Evolutionary conservation across 352 stramenopile species (phyloP).

Genomic region (Phytophthora aleatoria): DNA sequence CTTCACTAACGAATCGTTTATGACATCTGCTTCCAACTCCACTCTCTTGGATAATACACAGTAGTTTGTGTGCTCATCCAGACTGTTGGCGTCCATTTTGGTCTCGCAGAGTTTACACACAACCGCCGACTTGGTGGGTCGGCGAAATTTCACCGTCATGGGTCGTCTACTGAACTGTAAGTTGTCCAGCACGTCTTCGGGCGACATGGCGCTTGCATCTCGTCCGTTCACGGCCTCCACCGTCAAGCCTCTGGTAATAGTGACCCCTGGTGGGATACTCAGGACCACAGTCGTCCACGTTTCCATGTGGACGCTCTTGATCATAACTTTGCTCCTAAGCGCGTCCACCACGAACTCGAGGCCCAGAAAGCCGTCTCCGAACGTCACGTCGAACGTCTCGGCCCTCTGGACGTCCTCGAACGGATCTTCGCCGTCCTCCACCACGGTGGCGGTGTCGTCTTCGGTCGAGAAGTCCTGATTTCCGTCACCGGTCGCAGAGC

Average conservation of each 20-base stretch:
- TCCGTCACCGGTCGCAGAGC: constrained; percentile 24
- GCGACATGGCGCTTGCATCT: constrained; percentile 34
- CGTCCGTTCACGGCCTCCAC: constrained; percentile 71
- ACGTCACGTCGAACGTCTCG: constrained; percentile 75
- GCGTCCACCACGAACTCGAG: constrained; percentile 76
- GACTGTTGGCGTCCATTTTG: constrained; percentile 59
- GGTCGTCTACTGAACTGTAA: constrained; percentile 67
- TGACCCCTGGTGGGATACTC: constrained; percentile 44
- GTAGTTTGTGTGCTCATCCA: constrained; percentile 82
- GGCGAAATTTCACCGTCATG: constrained; percentile 67
- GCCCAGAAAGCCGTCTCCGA: constrained; percentile 72
- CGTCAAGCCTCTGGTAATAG: constrained; percentile 54
- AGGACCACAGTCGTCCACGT: constrained; percentile 39
- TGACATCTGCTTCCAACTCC: constrained; percentile 77
- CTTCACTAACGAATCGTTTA: constrained; percentile 69
- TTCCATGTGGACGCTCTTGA: constrained; percentile 60
- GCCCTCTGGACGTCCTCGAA: constrained; percentile 30
- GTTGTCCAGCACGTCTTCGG: constrained; percentile 66
- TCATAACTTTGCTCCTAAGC: constrained; percentile 52
- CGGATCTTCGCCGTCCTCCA: constrained; percentile 28
- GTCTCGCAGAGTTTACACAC: constrained; percentile 87
- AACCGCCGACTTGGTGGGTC: constrained; percentile 44
- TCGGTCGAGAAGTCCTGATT: constrained; percentile 6
- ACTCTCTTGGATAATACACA: constrained; percentile 81
- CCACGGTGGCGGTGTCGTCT: constrained; percentile 2